Evolutionary conservation across 352 stramenopile species (phyloP), one percentile per base, ranked within the genome.

Genomic region (Globisporangium carolinianum): DNA sequence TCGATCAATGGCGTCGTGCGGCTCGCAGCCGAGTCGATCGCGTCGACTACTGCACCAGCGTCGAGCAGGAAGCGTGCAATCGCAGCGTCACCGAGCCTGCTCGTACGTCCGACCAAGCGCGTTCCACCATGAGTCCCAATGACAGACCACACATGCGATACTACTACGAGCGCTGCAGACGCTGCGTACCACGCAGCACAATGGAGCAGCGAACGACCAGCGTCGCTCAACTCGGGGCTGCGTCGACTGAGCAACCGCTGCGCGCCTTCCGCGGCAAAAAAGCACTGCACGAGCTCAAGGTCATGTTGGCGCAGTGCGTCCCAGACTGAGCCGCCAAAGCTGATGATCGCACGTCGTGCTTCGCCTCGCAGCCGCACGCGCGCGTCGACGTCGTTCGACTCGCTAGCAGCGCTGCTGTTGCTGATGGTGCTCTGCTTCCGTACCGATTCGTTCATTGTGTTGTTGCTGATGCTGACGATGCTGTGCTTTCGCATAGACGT

Each of bases 201-300:
- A 56, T 92, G 83, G 15, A 92, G 63, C 37, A 90, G 47, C 10
- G 79, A 82, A 5, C 79, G 75, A 0, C 79, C 70, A n/a, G 73
- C 79, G 45, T 92, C 76, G 1, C 69, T 60, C 10, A 53, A 51
- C 8, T 72, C 59, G 7, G 79, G 76, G 10, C 74, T 72, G 41
- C 82, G 73, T 7, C 66, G 60, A 47, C 55, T 58, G 10, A 89
- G 59, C 32, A 91, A 45, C 49, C 61, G 77, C 11, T 62, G 46
- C 11, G 73, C 62, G 3, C 75, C 76, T 65, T 92, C 78, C 4
- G 89, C 76, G 5, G 83, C 51, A 46, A 92, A 81, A 36, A 83
- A 90, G 47, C 76, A 72, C 45, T 67, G 61, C 36, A 92, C 55
- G 55, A 90, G 79, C 0, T 63, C 58, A 32, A 89, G 39, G 17